Conservation (phyloP, 139 green algal species). For the Chlamydomonas sp. region DNA sequence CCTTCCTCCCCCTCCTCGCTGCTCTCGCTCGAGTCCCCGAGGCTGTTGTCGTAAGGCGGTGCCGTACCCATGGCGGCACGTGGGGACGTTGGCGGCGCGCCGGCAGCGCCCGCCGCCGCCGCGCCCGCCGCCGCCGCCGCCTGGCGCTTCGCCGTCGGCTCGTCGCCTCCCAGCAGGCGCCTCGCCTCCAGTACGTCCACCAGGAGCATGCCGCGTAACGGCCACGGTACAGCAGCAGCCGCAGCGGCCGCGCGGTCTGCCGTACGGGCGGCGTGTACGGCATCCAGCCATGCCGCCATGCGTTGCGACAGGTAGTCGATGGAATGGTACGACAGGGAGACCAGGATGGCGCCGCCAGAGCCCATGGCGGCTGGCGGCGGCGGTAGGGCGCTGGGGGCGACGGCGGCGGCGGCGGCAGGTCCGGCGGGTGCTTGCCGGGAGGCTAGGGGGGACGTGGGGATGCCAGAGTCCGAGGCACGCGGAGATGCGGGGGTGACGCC, state of each 20-base stretch:
- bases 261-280: not conserved
- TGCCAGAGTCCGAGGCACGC: not conserved
- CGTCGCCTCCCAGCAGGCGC: not conserved
- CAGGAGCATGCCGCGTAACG: slow-evolving; percentile 20
- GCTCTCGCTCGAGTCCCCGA: not conserved
- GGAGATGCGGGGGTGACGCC: too few species aligned
- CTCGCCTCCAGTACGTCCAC: slow-evolving; percentile 14
- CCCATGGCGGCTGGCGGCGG: not conserved
- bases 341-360: not conserved
- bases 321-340: slow-evolving; percentile 6
- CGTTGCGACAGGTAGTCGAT: not conserved
- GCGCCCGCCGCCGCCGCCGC: not conserved
- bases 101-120: not conserved
- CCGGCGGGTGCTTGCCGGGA: not conserved
- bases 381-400: not conserved
- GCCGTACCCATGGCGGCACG: too few species aligned
- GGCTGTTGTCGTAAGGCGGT: not conserved
- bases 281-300: not conserved
- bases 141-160: not conserved
- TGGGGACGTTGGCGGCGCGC: not conserved
- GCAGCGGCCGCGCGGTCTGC: not conserved
- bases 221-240: not conserved
- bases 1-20: not conserved
- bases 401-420: not conserved
- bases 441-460: not conserved